Base-by-base conservation (phyloP, 306 rosid genomes). In the Sechiopsis laciniata region DNA sequence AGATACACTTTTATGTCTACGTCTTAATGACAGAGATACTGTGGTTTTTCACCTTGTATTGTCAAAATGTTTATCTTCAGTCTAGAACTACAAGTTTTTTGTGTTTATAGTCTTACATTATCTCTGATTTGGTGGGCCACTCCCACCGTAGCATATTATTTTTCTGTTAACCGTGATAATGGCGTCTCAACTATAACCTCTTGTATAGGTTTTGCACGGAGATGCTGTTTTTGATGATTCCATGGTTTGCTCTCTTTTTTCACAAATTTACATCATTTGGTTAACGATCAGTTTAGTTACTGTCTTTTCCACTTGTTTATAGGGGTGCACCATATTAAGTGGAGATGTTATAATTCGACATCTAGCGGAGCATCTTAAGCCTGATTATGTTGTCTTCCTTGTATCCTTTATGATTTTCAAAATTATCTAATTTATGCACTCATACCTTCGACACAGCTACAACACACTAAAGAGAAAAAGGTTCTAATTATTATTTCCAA, bases 281-380 rank as follows among this genome's bases (percentile, higher is more conserved):
- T 19, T 66, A 62, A 61, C 66, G 48, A 17, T 42, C 19, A 52
- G 13, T 29, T 56, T 52, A 60, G 15, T 12, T 22, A 51, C 67
- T 15, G 69, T 15, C 5, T 65, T 65, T 65, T 67, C n/a, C n/a
- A 8, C 29, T 75, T 61, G 51, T 56, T 61, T 72, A 62, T 86
- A 90, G 96, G 98, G 90, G 59, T 90, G 97, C 88, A 90, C 86
- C 73, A 93, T 93, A 77, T 86, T 93, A 84, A 93, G 98, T 55
- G 96, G 97, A 72, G 98, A 93, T 86, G 87, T 87, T 11, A 93
- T 93, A 82, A 88, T 93, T n/a, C 82, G 97, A 76, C 91, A 86
- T 82, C 87, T 93, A 59, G 97, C 97, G 2, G 91, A 83, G 13
- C 78, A 86, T 53, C 78, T 90, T 68, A 88, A 76, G 83, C 97